Base-by-base conservation (phyloP, 805 yeast species). In the Ogataea dorogensis region DNA sequence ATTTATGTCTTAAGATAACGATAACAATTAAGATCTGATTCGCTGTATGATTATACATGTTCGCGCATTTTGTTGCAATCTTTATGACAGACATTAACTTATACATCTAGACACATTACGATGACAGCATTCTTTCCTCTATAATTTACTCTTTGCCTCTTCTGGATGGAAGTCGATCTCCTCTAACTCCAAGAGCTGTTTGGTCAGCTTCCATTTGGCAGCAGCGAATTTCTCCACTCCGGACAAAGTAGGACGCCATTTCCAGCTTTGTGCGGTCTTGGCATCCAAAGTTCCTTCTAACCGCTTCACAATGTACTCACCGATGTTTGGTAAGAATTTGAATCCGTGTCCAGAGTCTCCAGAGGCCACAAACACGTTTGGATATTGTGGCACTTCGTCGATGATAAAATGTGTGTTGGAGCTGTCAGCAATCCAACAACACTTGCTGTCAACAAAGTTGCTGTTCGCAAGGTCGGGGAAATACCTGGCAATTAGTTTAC, bases 261-360 rank as follows among this genome's bases (percentile, higher is more conserved):
- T 45, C 70, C 69, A 65, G 20, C 50, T 49, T 4, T 46, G 22
- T 0, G 39, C 40, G 27, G 52, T 44, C 7, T 50, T 56, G 3
- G 37, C 24, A 8, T 44, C 46, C 25, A 67, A 44, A 2, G 38
- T 44, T 5, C 56, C 61, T 19, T 63, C 61, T n/a, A 67, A 24
- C 22, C 50, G 59, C 14, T 49, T 50, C 4, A 46, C 29, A 9
- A 70, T 67, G 40, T 70, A 68, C 31, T 58, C 57, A 1, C 77
- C 75, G 32, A 71, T 65, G 20, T 56, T 64, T 10, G 77, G 77
- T 28, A 71, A 45, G 30, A 66, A 66, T 49, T 70, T 71, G 51
- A 64, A 70, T 4, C 62, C 72, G 48, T 70, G 75, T 7, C 75
- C 73, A 3, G 74, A 63, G 45, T 70, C 75, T 14, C 77, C 77